Percentiles rank a stretch among this genome's conserved stretches.
These are phyloP conservation scores for Colletotrichum cereale DNA, from an alignment of 2,329 filamentous ascomycete genomes.

Conservation along the genomic window DNA sequence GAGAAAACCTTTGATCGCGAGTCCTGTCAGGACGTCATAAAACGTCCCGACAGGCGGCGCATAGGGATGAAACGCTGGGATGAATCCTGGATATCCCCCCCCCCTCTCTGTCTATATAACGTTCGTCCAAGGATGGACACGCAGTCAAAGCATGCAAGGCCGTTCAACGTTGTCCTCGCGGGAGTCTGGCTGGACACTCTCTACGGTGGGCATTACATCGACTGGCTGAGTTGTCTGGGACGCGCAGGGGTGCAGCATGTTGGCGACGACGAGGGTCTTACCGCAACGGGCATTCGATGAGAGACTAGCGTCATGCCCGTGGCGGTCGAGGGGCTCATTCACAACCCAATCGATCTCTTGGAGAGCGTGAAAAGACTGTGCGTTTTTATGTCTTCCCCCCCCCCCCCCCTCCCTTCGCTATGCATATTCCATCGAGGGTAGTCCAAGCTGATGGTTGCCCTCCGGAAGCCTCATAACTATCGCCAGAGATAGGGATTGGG, in stretches of 20 bases:
- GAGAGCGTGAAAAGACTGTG: background rate
- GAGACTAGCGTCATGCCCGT: conserved; percentile 38
- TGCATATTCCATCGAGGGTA: conserved; percentile 1
- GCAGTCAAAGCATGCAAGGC: background rate
- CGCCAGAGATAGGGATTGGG: conserved; percentile 10
- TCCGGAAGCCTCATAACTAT: background rate
- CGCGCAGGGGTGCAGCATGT: conserved; percentile 25
- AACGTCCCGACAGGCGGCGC: conserved; percentile 13
- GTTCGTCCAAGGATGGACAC: conserved; percentile 6
- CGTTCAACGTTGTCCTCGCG: conserved; percentile 4
- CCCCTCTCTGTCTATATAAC: background rate
- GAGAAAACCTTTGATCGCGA: conserved; percentile 25
- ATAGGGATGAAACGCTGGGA: conserved; percentile 40
- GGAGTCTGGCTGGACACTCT: background rate
- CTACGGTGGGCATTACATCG: background rate
- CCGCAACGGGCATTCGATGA: conserved; percentile 38
- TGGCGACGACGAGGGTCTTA: conserved; percentile 24
- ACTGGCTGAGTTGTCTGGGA: conserved; percentile 23
- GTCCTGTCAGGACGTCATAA: conserved; percentile 38
- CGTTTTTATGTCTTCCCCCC: background rate
- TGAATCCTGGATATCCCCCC: conserved; percentile 21
- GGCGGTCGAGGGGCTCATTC: conserved; percentile 21
- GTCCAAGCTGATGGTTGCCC: conserved; percentile 10
- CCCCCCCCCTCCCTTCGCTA: background rate
- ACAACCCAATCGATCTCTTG: conserved; percentile 1